These are phyloP conservation scores for Pichia sp. DNA, from an alignment of 1,139 yeast genomes.

Conservation along the genomic window DNA sequence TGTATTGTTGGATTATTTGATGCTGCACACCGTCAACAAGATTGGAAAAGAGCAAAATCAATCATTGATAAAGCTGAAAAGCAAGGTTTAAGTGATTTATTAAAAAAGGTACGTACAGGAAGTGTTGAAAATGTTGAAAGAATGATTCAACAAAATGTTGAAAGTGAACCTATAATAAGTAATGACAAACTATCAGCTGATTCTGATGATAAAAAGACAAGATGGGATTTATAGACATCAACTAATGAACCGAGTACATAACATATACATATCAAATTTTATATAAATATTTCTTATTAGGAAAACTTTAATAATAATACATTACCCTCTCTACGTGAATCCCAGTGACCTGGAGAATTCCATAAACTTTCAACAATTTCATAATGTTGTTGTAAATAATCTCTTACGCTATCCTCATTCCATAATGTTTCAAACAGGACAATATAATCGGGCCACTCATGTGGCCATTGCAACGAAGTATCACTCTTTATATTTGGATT, in stretches of 20 bases:
- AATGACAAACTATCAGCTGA: background rate
- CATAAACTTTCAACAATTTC: constrained; percentile 6
- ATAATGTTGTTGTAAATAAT: background rate
- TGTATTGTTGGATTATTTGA: constrained; percentile 78
- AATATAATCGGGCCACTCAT: constrained; percentile 66
- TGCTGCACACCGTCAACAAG: constrained; percentile 24
- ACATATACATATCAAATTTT: background rate
- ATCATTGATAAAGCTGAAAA: constrained; percentile 12
- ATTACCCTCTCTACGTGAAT: constrained; percentile 71
- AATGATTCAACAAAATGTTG: background rate
- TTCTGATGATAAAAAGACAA: constrained; percentile 2
- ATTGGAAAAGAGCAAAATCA: constrained; percentile 22
- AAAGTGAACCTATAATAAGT: background rate
- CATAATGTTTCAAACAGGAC: constrained; percentile 50
- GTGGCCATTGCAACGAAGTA: constrained; percentile 27
- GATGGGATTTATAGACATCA: constrained; percentile 16
- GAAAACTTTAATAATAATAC: constrained; percentile 34
- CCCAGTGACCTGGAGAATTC: constrained; percentile 57
- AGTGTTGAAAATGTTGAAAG: background rate
- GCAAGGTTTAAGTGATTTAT: constrained; percentile 4
- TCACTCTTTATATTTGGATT: background rate
- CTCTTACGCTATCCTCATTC: constrained; percentile 2
- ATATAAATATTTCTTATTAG: background rate
- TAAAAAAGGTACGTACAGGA: constrained; percentile 5
- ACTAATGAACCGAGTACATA: background rate